These are phyloP conservation scores for Arabidopsis thaliana DNA, from an alignment of 345 rosid genomes.

Conservation along the genomic window DNA sequence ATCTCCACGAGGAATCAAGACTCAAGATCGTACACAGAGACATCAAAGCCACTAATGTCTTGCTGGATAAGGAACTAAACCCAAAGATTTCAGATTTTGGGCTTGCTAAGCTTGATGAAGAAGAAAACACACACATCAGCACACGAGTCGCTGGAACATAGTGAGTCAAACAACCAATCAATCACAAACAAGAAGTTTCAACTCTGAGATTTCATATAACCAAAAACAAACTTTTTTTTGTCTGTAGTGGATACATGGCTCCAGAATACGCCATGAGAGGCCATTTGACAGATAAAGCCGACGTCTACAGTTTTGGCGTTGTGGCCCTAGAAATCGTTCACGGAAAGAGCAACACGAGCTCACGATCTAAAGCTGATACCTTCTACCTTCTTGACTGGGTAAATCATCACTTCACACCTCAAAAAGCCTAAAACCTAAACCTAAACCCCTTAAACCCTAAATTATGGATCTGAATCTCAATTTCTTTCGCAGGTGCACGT, in stretches of 20 bases:
- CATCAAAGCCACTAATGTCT: slow-evolving; percentile 59
- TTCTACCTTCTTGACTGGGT: slow-evolving; percentile 62
- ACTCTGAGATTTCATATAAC: neutral
- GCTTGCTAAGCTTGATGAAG: slow-evolving; percentile 56
- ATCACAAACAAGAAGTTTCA: neutral
- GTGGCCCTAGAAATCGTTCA: slow-evolving; percentile 55
- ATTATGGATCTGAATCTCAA: neutral
- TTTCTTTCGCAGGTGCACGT: slow-evolving; percentile 42
- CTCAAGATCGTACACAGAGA: slow-evolving; percentile 59
- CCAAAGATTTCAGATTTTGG: slow-evolving; percentile 60
- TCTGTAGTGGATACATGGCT: slow-evolving; percentile 52
- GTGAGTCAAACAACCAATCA: slow-evolving; percentile 34
- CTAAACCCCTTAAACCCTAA: neutral
- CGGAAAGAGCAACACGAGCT: slow-evolving; percentile 51
- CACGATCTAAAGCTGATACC: slow-evolving; percentile 39
- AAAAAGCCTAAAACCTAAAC: neutral
- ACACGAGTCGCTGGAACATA: slow-evolving; percentile 58
- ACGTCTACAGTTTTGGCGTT: slow-evolving; percentile 56
- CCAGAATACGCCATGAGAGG: slow-evolving; percentile 62
- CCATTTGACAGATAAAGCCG: slow-evolving; percentile 53
- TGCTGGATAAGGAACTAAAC: slow-evolving; percentile 49
- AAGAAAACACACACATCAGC: slow-evolving; percentile 58
- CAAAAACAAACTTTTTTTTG: neutral
- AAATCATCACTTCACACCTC: neutral
- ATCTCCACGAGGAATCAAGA: slow-evolving; percentile 60